These are phyloP conservation scores for Truncatella angustata DNA, from an alignment of 2,329 filamentous ascomycete species.

Conservation along the genomic window DNA sequence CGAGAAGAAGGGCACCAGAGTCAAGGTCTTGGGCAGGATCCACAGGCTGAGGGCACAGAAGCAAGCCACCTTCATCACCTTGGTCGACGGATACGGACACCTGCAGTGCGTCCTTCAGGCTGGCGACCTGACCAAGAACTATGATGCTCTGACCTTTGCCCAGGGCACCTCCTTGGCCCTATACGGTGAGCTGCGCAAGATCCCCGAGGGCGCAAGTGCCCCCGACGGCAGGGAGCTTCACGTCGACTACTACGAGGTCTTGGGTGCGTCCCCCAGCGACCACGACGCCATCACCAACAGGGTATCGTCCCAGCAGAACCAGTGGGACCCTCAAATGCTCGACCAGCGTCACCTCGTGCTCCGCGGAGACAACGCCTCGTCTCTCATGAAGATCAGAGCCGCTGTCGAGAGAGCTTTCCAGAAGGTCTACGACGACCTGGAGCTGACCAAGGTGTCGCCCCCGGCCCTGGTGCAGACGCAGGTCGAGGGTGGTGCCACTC, in stretches of 20 bases:
- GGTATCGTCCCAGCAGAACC: conserved; percentile 46
- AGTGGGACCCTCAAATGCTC: conserved; percentile 63
- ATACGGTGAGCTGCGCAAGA: conserved; percentile 77
- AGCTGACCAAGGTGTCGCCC: conserved; percentile 80
- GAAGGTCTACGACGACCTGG: conserved; percentile 72
- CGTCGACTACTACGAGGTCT: conserved; percentile 83
- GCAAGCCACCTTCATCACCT: conserved; percentile 81
- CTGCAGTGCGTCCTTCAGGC: conserved; percentile 78
- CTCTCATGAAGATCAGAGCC: conserved; percentile 83
- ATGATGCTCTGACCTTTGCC: conserved; percentile 82
- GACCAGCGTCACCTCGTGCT: conserved; percentile 83
- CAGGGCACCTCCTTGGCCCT: conserved; percentile 85
- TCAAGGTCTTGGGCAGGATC: conserved; percentile 79
- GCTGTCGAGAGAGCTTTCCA: conserved; percentile 79
- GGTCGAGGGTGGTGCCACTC: conserved; percentile 86
- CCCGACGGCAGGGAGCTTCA: conserved; percentile 85
- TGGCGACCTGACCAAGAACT: conserved; percentile 84
- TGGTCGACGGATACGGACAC: conserved; percentile 79
- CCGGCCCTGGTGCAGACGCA: conserved; percentile 93
- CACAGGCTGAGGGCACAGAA: conserved; percentile 81
- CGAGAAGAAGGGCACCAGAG: conserved; percentile 65
- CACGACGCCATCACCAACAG: conserved; percentile 89
- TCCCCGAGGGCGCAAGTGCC: conserved; percentile 74
- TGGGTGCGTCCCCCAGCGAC: conserved; percentile 76
- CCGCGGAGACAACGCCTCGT: conserved; percentile 78